Evolutionary conservation across 2,329 filamentous ascomycete genomes (phyloP), one percentile per base, ranked within the genome.

Genomic region (Catunica adiposa): DNA sequence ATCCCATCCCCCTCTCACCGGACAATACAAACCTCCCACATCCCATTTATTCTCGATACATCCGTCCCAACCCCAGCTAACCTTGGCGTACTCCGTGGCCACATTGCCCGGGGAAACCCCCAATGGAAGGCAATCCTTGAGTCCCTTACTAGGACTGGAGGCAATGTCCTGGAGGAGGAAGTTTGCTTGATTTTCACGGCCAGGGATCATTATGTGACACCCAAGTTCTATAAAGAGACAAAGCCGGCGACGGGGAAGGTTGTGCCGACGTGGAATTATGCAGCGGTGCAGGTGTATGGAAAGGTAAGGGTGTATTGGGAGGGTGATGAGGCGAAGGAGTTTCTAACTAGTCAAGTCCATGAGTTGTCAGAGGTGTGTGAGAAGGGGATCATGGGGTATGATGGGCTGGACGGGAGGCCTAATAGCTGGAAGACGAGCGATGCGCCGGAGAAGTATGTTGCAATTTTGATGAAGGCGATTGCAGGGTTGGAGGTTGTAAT

Each of bases 261-360:
- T 0, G 82, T 83, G 3, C 80, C 80, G 0, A 86, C 82, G 0
- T 85, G 82, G 82, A 80, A 86, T 64, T 86, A 85, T 61, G 70
- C 78, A 0, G 79, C 81, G 0, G 80, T 74, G 0, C 79, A 85
- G 65, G 78, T 71, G 0, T 84, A 84, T 61, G 82, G 82, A 1
- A 71, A 65, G 1, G 75, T 76, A 1, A 75, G 59, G 0, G 66
- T 84, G 3, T 77, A 73, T 60, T 73, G 67, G 56, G 75, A 83
- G 56, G 46, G 47, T n/a, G 63, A 70, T 0, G 61, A 66, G 0
- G 69, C 72, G 22, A 62, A 63, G 0, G 58, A 59, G 0, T 83
- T 77, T 55, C 64, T 85, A 8, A 59, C 65, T 0, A 67, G 63
- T 48, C 78, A 82, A 62, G 66, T 83, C 2, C 60, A 67, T 1